Conservation (phyloP, 345 rosid species). For the Rhizophora apiculata region DNA sequence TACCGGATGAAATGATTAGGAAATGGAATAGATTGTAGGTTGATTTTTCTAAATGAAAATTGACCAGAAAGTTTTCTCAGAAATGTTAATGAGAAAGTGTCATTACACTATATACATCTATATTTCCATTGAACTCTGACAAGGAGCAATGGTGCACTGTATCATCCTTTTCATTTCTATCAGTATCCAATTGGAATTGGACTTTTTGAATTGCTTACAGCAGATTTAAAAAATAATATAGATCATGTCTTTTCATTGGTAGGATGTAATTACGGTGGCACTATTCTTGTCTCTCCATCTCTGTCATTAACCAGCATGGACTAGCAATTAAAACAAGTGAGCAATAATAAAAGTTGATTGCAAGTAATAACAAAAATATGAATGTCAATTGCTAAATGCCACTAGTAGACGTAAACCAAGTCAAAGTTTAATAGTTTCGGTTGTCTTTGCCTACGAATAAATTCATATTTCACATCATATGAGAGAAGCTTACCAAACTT, state of each 20-base stretch:
- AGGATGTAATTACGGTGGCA: no score
- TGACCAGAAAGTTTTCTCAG: not conserved
- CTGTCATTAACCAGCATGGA: not conserved
- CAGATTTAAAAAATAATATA: not conserved
- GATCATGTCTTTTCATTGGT: no score
- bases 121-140: not conserved
- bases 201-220: not conserved
- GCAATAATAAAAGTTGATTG: not conserved
- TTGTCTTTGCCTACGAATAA: not conserved
- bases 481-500: not conserved
- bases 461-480: not conserved
- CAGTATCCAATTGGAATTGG: slow-evolving; percentile 3
- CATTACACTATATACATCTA: not conserved
- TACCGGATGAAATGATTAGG: not conserved
- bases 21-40: not conserved
- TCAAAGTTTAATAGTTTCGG: not conserved
- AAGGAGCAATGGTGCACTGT: no score
- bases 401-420: no score
- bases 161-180: slow-evolving; percentile 2
- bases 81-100: no score
- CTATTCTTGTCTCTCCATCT: not conserved
- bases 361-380: not conserved
- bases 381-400: no score
- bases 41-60: not conserved
- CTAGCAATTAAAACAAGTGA: not conserved